Conservation (phyloP, 2,329 filamentous ascomycete species). For the Penicillium sp. region DNA sequence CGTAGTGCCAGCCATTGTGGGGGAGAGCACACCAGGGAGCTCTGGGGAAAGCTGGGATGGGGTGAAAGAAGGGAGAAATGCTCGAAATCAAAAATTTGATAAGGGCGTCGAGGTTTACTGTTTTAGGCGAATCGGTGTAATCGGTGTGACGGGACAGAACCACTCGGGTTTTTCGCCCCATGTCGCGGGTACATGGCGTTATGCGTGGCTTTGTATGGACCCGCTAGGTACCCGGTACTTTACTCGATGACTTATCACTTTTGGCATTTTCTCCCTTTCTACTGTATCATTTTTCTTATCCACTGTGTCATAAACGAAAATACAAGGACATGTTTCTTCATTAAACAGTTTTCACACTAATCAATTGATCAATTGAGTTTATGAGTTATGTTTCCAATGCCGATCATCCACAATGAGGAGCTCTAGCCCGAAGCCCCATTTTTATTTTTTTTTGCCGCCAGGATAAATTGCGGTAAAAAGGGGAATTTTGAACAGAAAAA, state of each 20-base stretch:
- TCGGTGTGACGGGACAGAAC: conserved; percentile 2
- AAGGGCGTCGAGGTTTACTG: conserved; percentile 22
- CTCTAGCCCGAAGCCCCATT: background rate
- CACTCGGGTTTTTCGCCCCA: background rate
- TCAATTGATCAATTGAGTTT: background rate
- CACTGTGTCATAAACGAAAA: too few relatives aligned
- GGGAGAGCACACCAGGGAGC: conserved; percentile 18
- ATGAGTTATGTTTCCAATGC: background rate
- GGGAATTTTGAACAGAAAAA: conserved; percentile 1
- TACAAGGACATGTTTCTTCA: background rate
- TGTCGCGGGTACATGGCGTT: background rate
- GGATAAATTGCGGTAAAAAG: background rate
- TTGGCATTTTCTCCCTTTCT: background rate
- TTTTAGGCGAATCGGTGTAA: conserved; percentile 41
- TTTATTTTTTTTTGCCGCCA: conserved; percentile 7
- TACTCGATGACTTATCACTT: background rate
- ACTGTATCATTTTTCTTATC: background rate
- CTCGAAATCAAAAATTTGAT: conserved; percentile 21
- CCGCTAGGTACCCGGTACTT: background rate
- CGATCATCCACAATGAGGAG: background rate
- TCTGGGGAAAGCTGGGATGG: conserved; percentile 6
- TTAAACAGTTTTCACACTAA: background rate
- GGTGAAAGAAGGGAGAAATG: conserved; percentile 11
- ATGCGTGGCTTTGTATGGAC: background rate
- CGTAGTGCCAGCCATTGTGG: conserved; percentile 37